Base-by-base conservation (phyloP, 805 yeast genomes). In the Metschnikowia continentalis region DNA sequence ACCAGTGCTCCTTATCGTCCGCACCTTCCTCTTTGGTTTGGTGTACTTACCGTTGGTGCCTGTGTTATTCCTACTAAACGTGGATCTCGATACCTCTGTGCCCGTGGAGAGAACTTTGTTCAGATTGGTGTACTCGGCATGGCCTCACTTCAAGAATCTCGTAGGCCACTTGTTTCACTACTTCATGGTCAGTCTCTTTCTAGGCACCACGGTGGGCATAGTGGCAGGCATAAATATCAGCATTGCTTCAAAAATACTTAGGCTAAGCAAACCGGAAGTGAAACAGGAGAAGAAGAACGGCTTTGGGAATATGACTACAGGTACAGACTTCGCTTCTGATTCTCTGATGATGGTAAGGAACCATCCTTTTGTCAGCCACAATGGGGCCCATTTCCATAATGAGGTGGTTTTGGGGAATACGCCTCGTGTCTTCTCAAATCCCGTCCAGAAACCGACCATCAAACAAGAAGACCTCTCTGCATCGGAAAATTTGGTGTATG, bases 1-100 rank as follows among this genome's bases (percentile, higher is more conserved):
- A 3, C 61, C 62, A 11, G 38, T 46, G 5, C 39, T 55, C 15
- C 51, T 55, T 41, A 44, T 57, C 36, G 23, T 49, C 40, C 59
- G 62, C 37, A 55, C 55, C 14, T n/a, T 40, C n/a, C 48, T 58
- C 39, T 58, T 50, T 37, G 59, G 58, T 13, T 39, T 54, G 35
- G 46, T 58, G 15, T 58, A 58, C 48, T 23, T 57, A 23, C 62
- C 62, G 8, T 48, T 58, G 13, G 43, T 49, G 23, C 61, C 60
- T 26, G 43, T 58, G n/a, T 46, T 58, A 11, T 15, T 23, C 11
- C 49, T 42, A 23, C 48, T 52, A 19, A 32, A 44, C 32, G 50
- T 58, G 22, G 32, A 49, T 14, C 46, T 55, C 38, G 58, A 57
- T 46, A 38, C 49, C 1, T 42, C 49, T 37, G 52, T 49, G 10